Percentiles rank a stretch among this genome's conserved stretches.
Conservation (phyloP, 805 yeast genomes). For the Phaffomyces thermotolerans region DNA sequence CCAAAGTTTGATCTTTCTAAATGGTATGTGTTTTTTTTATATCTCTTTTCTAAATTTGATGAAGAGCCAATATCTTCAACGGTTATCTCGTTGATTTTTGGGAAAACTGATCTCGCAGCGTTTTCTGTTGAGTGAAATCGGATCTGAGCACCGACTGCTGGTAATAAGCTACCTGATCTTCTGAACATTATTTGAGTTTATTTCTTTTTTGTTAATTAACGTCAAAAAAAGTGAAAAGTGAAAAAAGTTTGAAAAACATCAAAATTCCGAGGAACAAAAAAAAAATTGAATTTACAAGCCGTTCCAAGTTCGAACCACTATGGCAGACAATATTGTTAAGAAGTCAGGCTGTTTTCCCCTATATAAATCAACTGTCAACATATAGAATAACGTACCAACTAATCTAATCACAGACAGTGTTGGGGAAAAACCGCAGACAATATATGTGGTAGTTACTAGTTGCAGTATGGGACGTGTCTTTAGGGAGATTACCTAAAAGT, state of each 20-base stretch:
- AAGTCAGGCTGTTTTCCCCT: too few relatives aligned
- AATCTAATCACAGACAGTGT: too few relatives aligned
- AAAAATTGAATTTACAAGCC: too few relatives aligned
- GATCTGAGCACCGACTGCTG: slow-evolving; percentile 2
- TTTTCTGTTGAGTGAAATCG: slow-evolving; percentile 12
- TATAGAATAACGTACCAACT: too few relatives aligned
- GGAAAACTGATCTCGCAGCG: slow-evolving; percentile 14
- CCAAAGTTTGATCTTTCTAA: slow-evolving; percentile 49
- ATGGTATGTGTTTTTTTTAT: slow-evolving; percentile 27
- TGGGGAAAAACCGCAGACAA: too few relatives aligned
- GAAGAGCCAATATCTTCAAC: slow-evolving; percentile 23
- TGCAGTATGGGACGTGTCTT: too few relatives aligned
- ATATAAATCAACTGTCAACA: too few relatives aligned
- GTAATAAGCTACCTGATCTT: slow-evolving; percentile 1
- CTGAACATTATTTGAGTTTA: slow-evolving; percentile 3
- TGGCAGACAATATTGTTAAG: too few relatives aligned
- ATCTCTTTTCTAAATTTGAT: slow-evolving; percentile 12
- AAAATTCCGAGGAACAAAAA: neutral
- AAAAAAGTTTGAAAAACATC: neutral
- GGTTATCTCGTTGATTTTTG: slow-evolving; percentile 25
- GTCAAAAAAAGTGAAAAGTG: neutral
- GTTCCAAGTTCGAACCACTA: too few relatives aligned
- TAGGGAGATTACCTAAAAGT: too few relatives aligned
- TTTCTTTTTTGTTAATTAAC: neutral
- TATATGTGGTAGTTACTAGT: too few relatives aligned